A percentile compares a stretch with the other conserved stretches of the same genome.
These are phyloP conservation scores for Neofusicoccum ribis DNA, from an alignment of 2,329 filamentous ascomycete genomes.

Conservation along the genomic window DNA sequence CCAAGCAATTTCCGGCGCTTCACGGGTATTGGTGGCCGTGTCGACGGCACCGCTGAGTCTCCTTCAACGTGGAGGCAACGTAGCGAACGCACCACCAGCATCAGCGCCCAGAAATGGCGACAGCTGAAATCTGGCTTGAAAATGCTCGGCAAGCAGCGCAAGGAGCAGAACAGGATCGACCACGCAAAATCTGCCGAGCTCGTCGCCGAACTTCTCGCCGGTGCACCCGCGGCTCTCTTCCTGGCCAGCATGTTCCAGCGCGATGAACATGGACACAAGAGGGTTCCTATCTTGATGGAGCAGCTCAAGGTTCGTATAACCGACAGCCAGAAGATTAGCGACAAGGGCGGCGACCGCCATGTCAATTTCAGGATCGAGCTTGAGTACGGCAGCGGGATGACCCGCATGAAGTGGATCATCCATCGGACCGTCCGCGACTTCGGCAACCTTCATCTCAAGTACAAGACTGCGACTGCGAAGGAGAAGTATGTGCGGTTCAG, in stretches of 20 bases:
- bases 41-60: slow-evolving; percentile 38
- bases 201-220: slow-evolving; percentile 91
- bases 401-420: slow-evolving; percentile 95
- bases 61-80: slow-evolving; percentile 46
- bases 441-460: slow-evolving; percentile 87
- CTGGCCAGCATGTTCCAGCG: slow-evolving; percentile 97
- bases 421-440: slow-evolving; percentile 86
- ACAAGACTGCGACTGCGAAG: slow-evolving; percentile 82
- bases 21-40: slow-evolving; percentile 40
- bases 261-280: slow-evolving; percentile 92
- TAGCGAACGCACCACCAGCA: slow-evolving; percentile 47
- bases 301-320: slow-evolving; percentile 87
- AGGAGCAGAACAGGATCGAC: slow-evolving; percentile 81
- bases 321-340: slow-evolving; percentile 72
- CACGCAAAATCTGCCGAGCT: slow-evolving; percentile 94
- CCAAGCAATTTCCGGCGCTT: slow-evolving; percentile 49
- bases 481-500: slow-evolving; percentile 76
- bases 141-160: slow-evolving; percentile 73
- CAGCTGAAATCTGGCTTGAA: slow-evolving; percentile 89
- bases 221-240: slow-evolving; percentile 89
- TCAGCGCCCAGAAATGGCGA: slow-evolving; percentile 78
- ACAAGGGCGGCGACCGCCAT: slow-evolving; percentile 64
- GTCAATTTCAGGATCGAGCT: slow-evolving; percentile 87
- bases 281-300: slow-evolving; percentile 91
- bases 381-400: slow-evolving; percentile 93